phyloP scores from a whole-genome alignment of 345 rosid species.

The Eucalyptus cloeziana region DNA sequence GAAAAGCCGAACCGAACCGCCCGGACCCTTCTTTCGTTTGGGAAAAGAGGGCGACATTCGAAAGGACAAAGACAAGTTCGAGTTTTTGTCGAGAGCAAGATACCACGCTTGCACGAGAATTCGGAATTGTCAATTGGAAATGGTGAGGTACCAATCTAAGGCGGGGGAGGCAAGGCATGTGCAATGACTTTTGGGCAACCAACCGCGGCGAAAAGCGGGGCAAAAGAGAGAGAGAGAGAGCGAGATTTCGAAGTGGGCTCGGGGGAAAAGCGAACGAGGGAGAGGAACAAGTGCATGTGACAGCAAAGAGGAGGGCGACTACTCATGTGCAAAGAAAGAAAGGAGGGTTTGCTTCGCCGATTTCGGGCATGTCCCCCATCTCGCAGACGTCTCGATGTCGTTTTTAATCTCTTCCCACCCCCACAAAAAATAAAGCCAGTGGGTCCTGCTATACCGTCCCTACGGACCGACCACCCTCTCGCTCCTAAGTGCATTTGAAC shows the following conservation, averaged over 20 bases:
- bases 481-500: background rate
- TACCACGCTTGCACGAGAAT: background rate
- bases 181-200: background rate
- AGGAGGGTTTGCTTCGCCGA: background rate
- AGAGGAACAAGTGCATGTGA: background rate
- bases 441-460: background rate
- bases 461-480: background rate
- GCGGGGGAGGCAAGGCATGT: background rate
- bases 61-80: background rate
- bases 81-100: background rate
- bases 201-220: background rate
- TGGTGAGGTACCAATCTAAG: background rate
- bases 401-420: background rate
- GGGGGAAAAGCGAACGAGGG: background rate
- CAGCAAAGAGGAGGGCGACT: background rate
- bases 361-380: background rate
- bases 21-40: background rate
- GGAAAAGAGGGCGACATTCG: background rate
- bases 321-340: background rate
- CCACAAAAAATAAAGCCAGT: background rate
- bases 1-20: background rate
- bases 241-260: background rate
- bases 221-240: background rate
- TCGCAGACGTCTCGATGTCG: background rate
- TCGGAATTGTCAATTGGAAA: background rate